Percentiles rank a stretch among this genome's conserved stretches.
These are phyloP conservation scores for Verticillium longisporum DNA, from an alignment of 2,329 filamentous ascomycete species.

Conservation along the genomic window DNA sequence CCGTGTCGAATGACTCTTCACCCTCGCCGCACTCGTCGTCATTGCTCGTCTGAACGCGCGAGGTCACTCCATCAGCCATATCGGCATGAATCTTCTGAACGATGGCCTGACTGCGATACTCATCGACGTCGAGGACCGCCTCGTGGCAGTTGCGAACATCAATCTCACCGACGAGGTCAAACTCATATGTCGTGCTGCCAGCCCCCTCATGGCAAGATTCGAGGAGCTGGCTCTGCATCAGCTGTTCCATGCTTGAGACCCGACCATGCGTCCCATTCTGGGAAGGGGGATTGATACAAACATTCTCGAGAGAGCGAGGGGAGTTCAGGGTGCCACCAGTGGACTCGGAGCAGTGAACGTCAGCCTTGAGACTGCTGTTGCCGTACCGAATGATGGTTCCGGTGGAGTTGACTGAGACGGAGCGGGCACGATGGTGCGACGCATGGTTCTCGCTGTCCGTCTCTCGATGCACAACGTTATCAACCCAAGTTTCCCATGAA, in stretches of 20 bases:
- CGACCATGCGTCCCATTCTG: background rate
- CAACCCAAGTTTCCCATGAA: background rate
- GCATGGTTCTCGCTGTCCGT: background rate
- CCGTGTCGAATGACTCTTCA: background rate
- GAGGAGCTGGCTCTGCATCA: background rate
- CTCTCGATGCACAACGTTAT: background rate
- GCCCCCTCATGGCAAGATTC: background rate
- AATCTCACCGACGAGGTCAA: background rate
- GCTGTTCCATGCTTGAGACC: background rate
- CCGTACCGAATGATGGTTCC: background rate
- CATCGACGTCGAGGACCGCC: background rate
- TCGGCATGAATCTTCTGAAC: background rate
- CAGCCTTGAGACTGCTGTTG: background rate
- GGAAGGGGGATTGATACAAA: background rate
- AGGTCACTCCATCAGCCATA: background rate
- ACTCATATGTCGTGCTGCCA: background rate
- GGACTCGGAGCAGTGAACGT: background rate
- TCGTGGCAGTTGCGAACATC: background rate
- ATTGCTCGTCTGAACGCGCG: background rate
- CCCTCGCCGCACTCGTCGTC: background rate
- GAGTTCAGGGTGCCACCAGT: background rate
- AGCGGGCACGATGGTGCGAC: background rate
- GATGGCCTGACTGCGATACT: background rate
- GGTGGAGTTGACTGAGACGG: background rate
- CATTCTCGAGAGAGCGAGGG: background rate